These are phyloP conservation scores for Astrephomene gubernaculifera DNA, from an alignment of 139 green algal genomes.

Conservation along the genomic window DNA sequence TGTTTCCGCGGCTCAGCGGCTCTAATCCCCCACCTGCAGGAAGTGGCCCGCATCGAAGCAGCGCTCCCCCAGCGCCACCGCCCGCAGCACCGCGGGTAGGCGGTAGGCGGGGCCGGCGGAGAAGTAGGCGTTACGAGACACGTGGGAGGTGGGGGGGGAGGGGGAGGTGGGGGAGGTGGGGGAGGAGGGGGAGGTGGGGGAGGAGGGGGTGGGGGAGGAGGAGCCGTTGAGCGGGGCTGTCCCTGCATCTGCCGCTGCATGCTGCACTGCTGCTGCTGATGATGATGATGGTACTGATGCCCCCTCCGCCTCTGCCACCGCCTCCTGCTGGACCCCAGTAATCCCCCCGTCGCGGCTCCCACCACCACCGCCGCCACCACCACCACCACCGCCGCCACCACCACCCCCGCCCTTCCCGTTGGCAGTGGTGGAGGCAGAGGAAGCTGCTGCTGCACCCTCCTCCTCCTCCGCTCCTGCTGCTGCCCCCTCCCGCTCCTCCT, in stretches of 20 bases:
- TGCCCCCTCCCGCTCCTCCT: no score
- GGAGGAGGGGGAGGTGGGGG: neutral
- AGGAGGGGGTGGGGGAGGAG: neutral
- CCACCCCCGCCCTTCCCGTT: no score
- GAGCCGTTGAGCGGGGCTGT: neutral
- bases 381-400: no score
- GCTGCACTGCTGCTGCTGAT: neutral
- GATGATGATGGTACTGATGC: no score
- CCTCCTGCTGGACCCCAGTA: no score
- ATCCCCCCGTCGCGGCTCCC: no score
- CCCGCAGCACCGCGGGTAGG: conserved; percentile 27
- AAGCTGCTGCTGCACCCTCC: no score
- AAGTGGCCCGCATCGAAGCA: conserved; percentile 38
- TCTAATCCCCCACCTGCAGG: neutral
- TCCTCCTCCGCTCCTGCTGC: no score
- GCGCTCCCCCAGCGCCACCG: conserved; percentile 23
- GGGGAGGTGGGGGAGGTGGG: neutral
- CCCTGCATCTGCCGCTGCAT: neutral
- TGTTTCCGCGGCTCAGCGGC: neutral
- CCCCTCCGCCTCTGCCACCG: no score
- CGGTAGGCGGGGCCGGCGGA: neutral
- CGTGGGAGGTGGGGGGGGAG: neutral
- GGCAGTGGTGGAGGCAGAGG: no score
- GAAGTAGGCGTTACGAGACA: conserved; percentile 2
- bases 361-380: no score